Conservation (phyloP, 176 grass and related monocot species). For the Rhynchospora breviuscula region DNA sequence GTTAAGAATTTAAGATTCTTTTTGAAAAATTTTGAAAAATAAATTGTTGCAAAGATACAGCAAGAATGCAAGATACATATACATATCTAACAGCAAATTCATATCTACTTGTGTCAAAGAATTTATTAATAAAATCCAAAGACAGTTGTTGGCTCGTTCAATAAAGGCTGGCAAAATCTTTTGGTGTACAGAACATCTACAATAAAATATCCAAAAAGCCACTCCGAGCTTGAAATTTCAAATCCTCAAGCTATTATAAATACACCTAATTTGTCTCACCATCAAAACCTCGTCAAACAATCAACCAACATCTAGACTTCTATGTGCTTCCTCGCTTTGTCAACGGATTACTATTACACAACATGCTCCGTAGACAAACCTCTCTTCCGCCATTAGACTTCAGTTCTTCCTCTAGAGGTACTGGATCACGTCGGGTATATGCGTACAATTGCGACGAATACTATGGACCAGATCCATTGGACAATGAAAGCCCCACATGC, state of each 20-base stretch:
- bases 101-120: neutral
- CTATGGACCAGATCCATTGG: neutral
- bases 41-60: no score
- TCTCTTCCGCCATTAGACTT: slow-evolving; percentile 18
- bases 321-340: neutral
- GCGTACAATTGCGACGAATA: neutral
- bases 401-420: neutral
- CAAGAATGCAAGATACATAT: no score
- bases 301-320: neutral
- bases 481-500: neutral
- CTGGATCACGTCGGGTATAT: neutral
- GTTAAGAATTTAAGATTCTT: no score
- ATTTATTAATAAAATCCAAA: neutral
- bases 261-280: neutral
- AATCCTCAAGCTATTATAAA: neutral
- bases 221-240: neutral
- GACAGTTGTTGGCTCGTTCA: neutral
- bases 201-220: neutral
- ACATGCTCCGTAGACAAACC: slow-evolving; percentile 18
- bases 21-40: no score
- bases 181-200: neutral
- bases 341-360: neutral
- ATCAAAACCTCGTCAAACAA: neutral
- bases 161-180: neutral
- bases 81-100: no score